These are phyloP conservation scores for Cinnamomum micranthum DNA, from an alignment of 164 flowering plant species.

Conservation along the genomic window DNA sequence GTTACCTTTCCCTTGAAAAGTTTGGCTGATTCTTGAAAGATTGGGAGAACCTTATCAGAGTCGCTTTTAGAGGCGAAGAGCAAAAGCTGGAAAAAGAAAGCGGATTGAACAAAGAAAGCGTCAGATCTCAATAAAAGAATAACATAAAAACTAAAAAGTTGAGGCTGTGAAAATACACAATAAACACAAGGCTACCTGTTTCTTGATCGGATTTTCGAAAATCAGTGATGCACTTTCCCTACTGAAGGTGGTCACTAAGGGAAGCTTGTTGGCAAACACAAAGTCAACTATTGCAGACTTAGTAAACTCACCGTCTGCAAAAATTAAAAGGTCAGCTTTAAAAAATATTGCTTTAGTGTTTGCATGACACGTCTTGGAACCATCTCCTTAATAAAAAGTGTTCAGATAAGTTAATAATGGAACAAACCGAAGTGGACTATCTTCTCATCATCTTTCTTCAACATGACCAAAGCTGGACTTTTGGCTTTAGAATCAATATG, in stretches of 20 bases:
- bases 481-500: slow-evolving; percentile 63
- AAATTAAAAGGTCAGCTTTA: slow-evolving; percentile 2
- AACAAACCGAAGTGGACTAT: slow-evolving; percentile 65
- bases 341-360: not conserved
- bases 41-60: slow-evolving; percentile 55
- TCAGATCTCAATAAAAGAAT: not conserved
- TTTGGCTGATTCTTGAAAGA: slow-evolving; percentile 77
- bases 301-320: slow-evolving; percentile 71
- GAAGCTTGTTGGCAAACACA: slow-evolving; percentile 80
- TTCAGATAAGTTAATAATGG: slow-evolving; percentile 5
- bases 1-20: slow-evolving; percentile 89
- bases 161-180: no score
- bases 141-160: not conserved
- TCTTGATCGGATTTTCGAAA: slow-evolving; percentile 83
- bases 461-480: slow-evolving; percentile 76
- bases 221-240: slow-evolving; percentile 77
- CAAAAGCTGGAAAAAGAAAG: slow-evolving; percentile 48
- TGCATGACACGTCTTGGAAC: not conserved
- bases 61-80: slow-evolving; percentile 70
- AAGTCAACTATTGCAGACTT: slow-evolving; percentile 72
- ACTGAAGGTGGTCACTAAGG: slow-evolving; percentile 73
- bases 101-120: not conserved
- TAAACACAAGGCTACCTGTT: slow-evolving; percentile 50
- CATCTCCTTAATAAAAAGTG: not conserved
- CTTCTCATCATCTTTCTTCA: slow-evolving; percentile 90